A percentile compares a stretch with the other conserved stretches of the same genome.
Conservation (phyloP, 1,139 yeast genomes). For the Hyphopichia burtonii region DNA sequence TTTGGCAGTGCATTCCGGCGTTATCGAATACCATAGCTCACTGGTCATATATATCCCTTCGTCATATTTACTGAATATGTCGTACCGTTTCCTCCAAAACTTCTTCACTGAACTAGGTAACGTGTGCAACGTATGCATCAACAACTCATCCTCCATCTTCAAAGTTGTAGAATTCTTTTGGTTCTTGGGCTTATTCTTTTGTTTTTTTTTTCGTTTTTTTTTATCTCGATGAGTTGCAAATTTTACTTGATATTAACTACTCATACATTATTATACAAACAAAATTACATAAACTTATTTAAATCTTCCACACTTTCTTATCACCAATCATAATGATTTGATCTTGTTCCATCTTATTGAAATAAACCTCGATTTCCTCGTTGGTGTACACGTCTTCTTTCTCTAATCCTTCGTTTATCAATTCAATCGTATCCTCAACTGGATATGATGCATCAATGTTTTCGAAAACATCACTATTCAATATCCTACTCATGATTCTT, state of each 20-base stretch:
- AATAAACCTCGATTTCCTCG: conserved; percentile 54
- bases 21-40: conserved; percentile 88
- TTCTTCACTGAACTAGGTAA: conserved; percentile 45
- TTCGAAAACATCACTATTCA: conserved; percentile 48
- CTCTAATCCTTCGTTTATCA: conserved; percentile 51
- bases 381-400: conserved; percentile 60
- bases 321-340: conserved; percentile 62
- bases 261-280: not conserved
- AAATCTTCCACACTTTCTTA: conserved; percentile 62
- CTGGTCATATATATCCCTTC: conserved; percentile 71
- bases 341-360: conserved; percentile 50
- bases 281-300: conserved; percentile 4
- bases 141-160: conserved; percentile 22
- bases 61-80: conserved; percentile 59
- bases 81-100: conserved; percentile 62
- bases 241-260: not conserved
- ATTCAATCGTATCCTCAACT: conserved; percentile 38
- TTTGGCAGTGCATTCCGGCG: conserved; percentile 76
- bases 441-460: conserved; percentile 47
- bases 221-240: conserved; percentile 1
- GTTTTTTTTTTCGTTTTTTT: no score
- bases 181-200: no score
- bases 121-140: conserved; percentile 39
- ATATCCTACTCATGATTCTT: conserved; percentile 44
- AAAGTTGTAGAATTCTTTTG: no score